Evolutionary conservation across 495 filamentous ascomycete species (phyloP).

Genomic region (Penicillium nucicola): DNA sequence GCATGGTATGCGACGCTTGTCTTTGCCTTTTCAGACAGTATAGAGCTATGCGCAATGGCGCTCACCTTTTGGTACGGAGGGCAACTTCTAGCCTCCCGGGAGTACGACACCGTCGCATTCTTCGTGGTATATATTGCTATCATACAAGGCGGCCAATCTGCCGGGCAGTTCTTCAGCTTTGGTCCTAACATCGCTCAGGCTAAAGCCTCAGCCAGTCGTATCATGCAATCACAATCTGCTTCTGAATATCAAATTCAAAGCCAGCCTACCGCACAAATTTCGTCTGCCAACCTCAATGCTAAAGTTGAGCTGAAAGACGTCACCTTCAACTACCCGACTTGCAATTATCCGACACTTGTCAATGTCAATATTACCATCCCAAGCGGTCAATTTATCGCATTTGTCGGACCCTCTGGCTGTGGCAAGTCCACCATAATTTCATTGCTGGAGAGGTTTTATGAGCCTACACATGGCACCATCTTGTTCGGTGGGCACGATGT

Average conservation of each 20-base stretch:
- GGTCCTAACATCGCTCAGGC: slow-evolving; percentile 54
- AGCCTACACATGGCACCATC: slow-evolving; percentile 35
- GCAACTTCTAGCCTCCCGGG: slow-evolving; percentile 46
- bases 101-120: slow-evolving; percentile 51
- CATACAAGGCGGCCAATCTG: slow-evolving; percentile 53
- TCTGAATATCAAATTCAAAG: background rate
- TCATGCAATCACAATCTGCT: slow-evolving; percentile 30
- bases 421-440: slow-evolving; percentile 70
- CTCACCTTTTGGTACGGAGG: slow-evolving; percentile 61
- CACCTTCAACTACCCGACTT: slow-evolving; percentile 57
- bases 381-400: slow-evolving; percentile 62
- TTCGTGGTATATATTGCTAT: slow-evolving; percentile 59
- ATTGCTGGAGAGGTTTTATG: slow-evolving; percentile 64
- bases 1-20: slow-evolving; percentile 42
- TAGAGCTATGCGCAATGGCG: slow-evolving; percentile 52
- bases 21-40: slow-evolving; percentile 36
- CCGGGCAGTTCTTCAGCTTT: slow-evolving; percentile 52
- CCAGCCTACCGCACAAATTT: no score
- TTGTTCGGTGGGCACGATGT: slow-evolving; percentile 41
- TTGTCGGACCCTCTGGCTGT: slow-evolving; percentile 70
- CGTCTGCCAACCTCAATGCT: background rate
- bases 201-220: slow-evolving; percentile 52
- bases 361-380: slow-evolving; percentile 44
- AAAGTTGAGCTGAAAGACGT: slow-evolving; percentile 45
- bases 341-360: slow-evolving; percentile 49